Percentiles rank a stretch among this genome's conserved stretches.
Conservation (phyloP, 352 stramenopile genomes). For the Poterioochromonas sp. region DNA sequence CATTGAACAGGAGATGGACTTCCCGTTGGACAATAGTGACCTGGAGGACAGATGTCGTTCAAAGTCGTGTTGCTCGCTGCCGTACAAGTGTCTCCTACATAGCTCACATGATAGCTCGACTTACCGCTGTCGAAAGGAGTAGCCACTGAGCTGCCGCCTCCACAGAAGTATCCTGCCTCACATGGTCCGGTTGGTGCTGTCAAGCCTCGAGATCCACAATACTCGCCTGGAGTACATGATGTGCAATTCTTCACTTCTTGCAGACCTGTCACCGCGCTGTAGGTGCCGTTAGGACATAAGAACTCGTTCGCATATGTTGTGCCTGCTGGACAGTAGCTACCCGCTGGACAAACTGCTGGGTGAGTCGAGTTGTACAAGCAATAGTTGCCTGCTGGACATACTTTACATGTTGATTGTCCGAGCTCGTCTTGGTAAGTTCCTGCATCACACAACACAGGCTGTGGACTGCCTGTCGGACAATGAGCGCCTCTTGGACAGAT, state of each 20-base stretch:
- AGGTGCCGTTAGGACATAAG: conserved; percentile 65
- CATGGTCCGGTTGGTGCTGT: conserved; percentile 35
- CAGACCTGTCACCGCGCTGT: conserved; percentile 52
- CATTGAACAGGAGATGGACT: conserved; percentile 42
- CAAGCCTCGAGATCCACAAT: conserved; percentile 43
- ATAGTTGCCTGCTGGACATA: conserved; percentile 63
- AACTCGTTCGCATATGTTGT: conserved; percentile 53
- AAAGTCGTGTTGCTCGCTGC: not conserved
- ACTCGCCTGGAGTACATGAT: conserved; percentile 44
- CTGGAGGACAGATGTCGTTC: conserved; percentile 38
- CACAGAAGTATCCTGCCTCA: conserved; percentile 40
- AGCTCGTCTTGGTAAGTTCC: conserved; percentile 46
- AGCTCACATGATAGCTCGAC: not conserved
- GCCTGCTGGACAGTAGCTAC: conserved; percentile 65
- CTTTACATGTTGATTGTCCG: conserved; percentile 35
- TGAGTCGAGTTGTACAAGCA: conserved; percentile 49
- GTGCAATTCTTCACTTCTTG: conserved; percentile 45
- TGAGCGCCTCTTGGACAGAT: conserved; percentile 53
- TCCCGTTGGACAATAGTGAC: conserved; percentile 45
- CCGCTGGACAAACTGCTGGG: conserved; percentile 49
- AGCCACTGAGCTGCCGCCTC: conserved; percentile 16
- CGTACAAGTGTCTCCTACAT: conserved; percentile 8
- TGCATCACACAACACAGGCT: conserved; percentile 52
- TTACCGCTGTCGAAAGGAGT: conserved; percentile 16
- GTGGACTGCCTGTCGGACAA: conserved; percentile 55